Evolutionary conservation across 345 rosid species (phyloP).

Genomic region (Melastoma malabathricum): DNA sequence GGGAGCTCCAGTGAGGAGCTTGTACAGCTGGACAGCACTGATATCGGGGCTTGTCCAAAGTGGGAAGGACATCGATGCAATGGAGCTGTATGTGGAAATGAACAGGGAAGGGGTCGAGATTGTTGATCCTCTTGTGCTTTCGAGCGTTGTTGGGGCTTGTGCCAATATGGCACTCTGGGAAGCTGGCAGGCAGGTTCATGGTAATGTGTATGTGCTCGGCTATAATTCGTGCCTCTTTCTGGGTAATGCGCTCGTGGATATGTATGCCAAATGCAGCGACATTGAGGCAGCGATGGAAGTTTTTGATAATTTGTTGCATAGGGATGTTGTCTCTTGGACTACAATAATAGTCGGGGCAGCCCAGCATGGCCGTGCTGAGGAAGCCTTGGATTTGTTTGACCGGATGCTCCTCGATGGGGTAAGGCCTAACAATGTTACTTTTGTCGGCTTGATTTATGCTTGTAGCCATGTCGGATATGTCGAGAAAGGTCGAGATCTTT

Average conservation of each 20-base stretch:
- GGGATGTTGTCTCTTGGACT: conserved; percentile 6
- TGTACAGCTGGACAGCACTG: conserved; percentile 5
- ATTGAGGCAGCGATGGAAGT: neutral
- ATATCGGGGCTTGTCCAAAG: conserved; percentile 4
- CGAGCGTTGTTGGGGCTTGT: conserved; percentile 3
- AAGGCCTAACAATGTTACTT: conserved; percentile 3
- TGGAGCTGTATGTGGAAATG: conserved; percentile 1
- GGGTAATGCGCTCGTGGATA: conserved; percentile 2
- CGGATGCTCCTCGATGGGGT: neutral
- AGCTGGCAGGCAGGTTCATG: conserved; percentile 3
- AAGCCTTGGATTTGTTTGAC: conserved; percentile 5
- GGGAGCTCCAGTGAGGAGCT: neutral
- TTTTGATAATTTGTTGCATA: neutral
- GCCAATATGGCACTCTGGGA: conserved; percentile 1
- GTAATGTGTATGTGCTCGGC: neutral
- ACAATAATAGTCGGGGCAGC: conserved; percentile 1
- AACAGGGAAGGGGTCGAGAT: conserved; percentile 5
- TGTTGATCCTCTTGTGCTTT: neutral
- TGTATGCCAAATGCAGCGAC: conserved; percentile 2
- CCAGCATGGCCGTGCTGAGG: conserved; percentile 6
- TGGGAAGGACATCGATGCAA: conserved; percentile 1
- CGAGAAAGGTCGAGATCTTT: conserved; percentile 1
- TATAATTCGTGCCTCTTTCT: conserved; percentile 6
- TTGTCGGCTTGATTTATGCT: conserved; percentile 6
- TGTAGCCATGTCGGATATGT: conserved; percentile 6